Percentiles rank a stretch among this genome's conserved stretches.
Evolutionary conservation across 352 stramenopile genomes (phyloP).

Genomic region (Phytophthora crassamura): DNA sequence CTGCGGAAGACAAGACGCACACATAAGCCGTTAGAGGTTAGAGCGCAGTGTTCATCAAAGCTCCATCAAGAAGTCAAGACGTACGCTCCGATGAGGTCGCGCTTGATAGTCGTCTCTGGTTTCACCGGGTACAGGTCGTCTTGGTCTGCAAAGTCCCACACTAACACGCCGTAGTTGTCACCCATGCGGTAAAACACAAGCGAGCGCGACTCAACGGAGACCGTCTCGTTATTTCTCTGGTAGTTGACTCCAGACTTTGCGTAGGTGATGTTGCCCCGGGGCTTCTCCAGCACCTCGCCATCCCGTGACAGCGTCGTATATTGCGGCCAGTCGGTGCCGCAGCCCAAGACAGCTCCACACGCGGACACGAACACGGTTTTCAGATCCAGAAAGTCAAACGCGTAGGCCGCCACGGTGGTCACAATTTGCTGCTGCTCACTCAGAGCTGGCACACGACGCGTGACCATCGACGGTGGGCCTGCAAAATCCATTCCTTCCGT

Average conservation of each 20-base stretch:
- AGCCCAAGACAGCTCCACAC: slow-evolving; percentile 49
- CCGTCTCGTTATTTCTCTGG: slow-evolving; percentile 20
- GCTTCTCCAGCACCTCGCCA: slow-evolving; percentile 44
- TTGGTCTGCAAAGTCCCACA: slow-evolving; percentile 47
- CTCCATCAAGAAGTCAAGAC: slow-evolving; percentile 7
- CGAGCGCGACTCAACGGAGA: slow-evolving; percentile 36
- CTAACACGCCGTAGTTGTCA: slow-evolving; percentile 26
- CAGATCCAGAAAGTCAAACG: slow-evolving; percentile 59
- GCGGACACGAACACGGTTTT: slow-evolving; percentile 48
- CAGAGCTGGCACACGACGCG: slow-evolving; percentile 30
- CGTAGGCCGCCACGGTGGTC: slow-evolving; percentile 56
- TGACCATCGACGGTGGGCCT: slow-evolving; percentile 45
- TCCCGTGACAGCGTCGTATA: slow-evolving; percentile 41
- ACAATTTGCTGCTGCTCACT: slow-evolving; percentile 44
- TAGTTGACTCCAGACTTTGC: slow-evolving; percentile 46
- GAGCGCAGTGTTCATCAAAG: too few relatives aligned
- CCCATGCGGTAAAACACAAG: slow-evolving; percentile 38
- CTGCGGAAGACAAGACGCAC: slow-evolving; percentile 30
- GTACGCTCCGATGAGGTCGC: slow-evolving; percentile 43
- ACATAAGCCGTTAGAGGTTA: slow-evolving; percentile 24
- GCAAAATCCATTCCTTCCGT: slow-evolving; percentile 45
- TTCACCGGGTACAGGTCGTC: slow-evolving; percentile 40
- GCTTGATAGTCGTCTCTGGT: slow-evolving; percentile 36
- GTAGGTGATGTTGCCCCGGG: slow-evolving; percentile 53
- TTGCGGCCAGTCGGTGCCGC: slow-evolving; percentile 52